Percentiles rank a stretch among this genome's conserved stretches.
These are phyloP conservation scores for Pterulicium gracile DNA, from an alignment of 1,284 basidiomycete species.

Conservation along the genomic window DNA sequence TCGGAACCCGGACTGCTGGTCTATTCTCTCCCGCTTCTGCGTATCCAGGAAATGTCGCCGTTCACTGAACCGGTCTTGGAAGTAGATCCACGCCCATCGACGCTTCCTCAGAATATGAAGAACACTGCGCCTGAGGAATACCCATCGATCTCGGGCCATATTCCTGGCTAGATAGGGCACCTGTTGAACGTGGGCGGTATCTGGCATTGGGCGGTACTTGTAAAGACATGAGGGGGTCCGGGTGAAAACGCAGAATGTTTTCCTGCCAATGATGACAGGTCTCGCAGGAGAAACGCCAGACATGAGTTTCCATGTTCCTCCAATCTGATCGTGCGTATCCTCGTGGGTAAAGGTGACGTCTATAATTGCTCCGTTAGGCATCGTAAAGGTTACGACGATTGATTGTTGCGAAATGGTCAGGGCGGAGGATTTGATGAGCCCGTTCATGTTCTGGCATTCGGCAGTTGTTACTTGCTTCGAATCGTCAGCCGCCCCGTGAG, in stretches of 20 bases:
- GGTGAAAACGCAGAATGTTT: background rate
- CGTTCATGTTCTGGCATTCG: background rate
- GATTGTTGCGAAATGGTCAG: background rate
- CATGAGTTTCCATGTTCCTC: background rate
- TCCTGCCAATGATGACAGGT: background rate
- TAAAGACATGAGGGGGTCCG: background rate
- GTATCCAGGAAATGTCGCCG: background rate
- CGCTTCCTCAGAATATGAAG: background rate
- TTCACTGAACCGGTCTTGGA: background rate
- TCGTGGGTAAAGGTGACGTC: background rate
- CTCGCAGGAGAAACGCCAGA: background rate
- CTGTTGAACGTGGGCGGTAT: background rate
- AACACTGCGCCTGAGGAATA: background rate
- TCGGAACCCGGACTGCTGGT: background rate
- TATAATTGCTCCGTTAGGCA: background rate
- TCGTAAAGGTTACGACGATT: background rate
- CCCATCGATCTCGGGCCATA: background rate
- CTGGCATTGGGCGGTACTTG: background rate
- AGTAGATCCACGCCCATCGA: background rate
- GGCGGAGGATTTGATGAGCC: background rate
- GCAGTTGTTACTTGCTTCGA: background rate
- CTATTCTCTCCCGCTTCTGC: background rate
- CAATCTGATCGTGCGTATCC: background rate
- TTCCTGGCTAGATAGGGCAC: background rate
- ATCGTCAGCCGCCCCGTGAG: no score